Evolutionary conservation across 225 moss, liverwort and hornwort species (phyloP).

Genomic region (Pleurozium schreberi): DNA sequence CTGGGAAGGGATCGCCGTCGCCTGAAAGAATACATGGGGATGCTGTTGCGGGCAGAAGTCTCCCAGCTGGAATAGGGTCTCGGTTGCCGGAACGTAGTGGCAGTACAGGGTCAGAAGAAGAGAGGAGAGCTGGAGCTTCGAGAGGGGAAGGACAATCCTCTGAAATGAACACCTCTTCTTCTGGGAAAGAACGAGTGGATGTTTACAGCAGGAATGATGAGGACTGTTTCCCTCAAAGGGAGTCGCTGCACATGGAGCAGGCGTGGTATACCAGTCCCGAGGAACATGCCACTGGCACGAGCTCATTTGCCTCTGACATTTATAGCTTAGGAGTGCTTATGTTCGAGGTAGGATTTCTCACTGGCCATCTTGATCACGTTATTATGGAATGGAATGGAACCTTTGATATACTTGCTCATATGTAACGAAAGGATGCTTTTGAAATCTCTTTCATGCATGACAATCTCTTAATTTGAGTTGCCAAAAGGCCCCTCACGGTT

Average conservation of each 20-base stretch:
- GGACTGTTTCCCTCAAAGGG: constrained; percentile 66
- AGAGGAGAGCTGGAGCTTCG: constrained; percentile 12
- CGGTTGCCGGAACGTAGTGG: constrained; percentile 54
- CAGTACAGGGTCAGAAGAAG: constrained; percentile 56
- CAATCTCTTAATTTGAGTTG: neutral
- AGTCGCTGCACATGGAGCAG: constrained; percentile 76
- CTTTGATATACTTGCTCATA: neutral
- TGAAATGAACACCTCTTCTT: constrained; percentile 22
- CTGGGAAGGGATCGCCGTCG: constrained; percentile 42
- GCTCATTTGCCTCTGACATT: constrained; percentile 66
- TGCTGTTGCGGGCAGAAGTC: neutral
- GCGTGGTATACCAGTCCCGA: constrained; percentile 91
- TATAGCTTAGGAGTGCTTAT: constrained; percentile 85
- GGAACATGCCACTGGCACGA: constrained; percentile 51
- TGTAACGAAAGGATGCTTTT: neutral
- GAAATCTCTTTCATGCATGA: neutral
- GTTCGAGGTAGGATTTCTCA: constrained; percentile 69
- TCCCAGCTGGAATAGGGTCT: neutral
- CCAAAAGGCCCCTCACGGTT: neutral
- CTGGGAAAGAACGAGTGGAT: constrained; percentile 24
- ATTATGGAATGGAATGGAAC: neutral
- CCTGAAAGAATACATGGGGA: constrained; percentile 17
- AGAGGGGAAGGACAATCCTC: neutral
- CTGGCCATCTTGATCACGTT: neutral
- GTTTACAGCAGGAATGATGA: constrained; percentile 23